Evolutionary conservation across 1,139 yeast species (phyloP).

Genomic region (Sporopachydermia cereana): DNA sequence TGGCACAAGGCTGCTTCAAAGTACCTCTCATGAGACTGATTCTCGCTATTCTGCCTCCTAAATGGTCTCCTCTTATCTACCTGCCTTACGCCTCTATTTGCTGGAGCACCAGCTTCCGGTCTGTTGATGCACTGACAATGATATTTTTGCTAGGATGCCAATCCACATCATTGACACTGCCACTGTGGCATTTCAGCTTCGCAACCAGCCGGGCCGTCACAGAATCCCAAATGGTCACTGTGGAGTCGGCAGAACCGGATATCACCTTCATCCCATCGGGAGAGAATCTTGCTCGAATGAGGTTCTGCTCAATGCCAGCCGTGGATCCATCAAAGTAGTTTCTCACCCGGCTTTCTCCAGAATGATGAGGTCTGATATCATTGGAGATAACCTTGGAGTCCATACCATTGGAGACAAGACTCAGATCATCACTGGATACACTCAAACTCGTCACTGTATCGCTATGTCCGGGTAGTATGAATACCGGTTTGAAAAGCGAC

Average conservation of each 20-base stretch:
- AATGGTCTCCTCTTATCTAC: no score
- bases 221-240: constrained; percentile 52
- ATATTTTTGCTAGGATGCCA: constrained; percentile 28
- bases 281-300: constrained; percentile 39
- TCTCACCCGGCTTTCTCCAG: constrained; percentile 28
- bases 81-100: no score
- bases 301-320: constrained; percentile 40
- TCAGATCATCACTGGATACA: constrained; percentile 37
- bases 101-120: constrained; percentile 13
- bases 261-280: constrained; percentile 28
- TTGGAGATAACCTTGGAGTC: constrained; percentile 47
- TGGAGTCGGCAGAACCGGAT: constrained; percentile 55
- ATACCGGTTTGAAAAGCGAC: constrained; percentile 28
- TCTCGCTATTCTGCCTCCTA: no score
- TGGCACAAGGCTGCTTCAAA: no score
- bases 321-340: constrained; percentile 48
- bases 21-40: no score
- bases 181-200: constrained; percentile 48
- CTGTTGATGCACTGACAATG: constrained; percentile 19
- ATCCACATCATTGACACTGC: constrained; percentile 50
- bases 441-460: constrained; percentile 42
- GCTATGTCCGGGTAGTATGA: constrained; percentile 30
- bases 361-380: constrained; percentile 36
- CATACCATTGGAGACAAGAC: constrained; percentile 42
- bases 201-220: constrained; percentile 34